Evolutionary conservation across 2,329 filamentous ascomycete genomes (phyloP).

Genomic region (Epicoccum sorghinum): DNA sequence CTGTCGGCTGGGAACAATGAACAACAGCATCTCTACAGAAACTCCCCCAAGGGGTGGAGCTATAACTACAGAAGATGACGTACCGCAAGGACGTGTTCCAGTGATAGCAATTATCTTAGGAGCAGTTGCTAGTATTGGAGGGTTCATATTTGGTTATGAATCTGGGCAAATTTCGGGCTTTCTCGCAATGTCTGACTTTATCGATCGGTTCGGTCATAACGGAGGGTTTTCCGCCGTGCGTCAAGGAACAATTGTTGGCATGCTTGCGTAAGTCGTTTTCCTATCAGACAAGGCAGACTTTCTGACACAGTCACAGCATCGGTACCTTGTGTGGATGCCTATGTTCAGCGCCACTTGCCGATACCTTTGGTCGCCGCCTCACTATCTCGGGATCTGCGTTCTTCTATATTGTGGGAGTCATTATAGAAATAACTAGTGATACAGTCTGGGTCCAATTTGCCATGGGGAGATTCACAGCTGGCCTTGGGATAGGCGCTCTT

Average conservation of each 20-base stretch:
- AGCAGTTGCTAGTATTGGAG: conserved; percentile 42
- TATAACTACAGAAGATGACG: neutral
- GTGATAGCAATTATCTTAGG: conserved; percentile 38
- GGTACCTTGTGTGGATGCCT: conserved; percentile 78
- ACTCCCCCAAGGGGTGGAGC: too few species aligned
- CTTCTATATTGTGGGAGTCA: conserved; percentile 68
- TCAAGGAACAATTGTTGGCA: conserved; percentile 46
- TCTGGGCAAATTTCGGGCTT: conserved; percentile 40
- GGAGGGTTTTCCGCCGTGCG: conserved; percentile 42
- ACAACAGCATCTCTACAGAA: too few species aligned
- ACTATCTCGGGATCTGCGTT: conserved; percentile 67
- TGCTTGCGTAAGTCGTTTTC: conserved; percentile 19
- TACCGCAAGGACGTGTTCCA: conserved; percentile 34
- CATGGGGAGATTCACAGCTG: conserved; percentile 66
- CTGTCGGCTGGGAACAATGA: too few species aligned
- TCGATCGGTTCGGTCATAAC: conserved; percentile 40
- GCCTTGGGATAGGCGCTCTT: conserved; percentile 68
- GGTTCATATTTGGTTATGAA: conserved; percentile 46
- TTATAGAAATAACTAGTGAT: conserved; percentile 68
- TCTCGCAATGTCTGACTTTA: conserved; percentile 44
- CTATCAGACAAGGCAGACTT: too few species aligned
- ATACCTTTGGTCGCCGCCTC: conserved; percentile 64
- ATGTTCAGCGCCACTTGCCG: conserved; percentile 62
- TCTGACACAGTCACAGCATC: conserved; percentile 43
- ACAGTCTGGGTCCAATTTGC: conserved; percentile 68